Conservation (phyloP, 2,329 filamentous ascomycete genomes). For the Ceratocystis alfenasii region DNA sequence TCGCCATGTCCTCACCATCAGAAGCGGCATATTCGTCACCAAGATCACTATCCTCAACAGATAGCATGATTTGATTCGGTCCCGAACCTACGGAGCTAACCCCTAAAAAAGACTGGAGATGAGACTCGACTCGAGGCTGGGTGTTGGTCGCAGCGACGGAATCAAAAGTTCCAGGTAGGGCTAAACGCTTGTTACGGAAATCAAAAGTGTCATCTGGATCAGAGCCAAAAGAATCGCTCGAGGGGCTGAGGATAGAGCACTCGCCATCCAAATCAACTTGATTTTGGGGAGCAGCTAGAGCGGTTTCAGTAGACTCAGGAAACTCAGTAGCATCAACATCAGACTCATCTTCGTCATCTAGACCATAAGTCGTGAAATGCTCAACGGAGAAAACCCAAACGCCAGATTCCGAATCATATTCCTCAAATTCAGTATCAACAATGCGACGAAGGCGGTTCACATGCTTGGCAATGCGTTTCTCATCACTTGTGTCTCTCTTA, state of each 20-base stretch:
- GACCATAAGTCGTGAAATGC: conserved; percentile 90
- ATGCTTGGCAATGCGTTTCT: conserved; percentile 66
- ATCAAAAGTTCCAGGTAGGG: conserved; percentile 69
- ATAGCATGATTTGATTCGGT: conserved; percentile 48
- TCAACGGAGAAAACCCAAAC: conserved; percentile 89
- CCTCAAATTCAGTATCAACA: conserved; percentile 65
- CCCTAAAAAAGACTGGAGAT: conserved; percentile 77
- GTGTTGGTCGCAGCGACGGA: conserved; percentile 41
- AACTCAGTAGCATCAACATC: conserved; percentile 24
- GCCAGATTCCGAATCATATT: conserved; percentile 67
- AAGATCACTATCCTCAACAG: conserved; percentile 49
- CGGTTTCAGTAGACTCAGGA: not conserved
- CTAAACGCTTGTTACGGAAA: conserved; percentile 37
- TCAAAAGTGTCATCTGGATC: conserved; percentile 45
- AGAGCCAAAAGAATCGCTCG: conserved; percentile 24
- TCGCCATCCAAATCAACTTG: conserved; percentile 30
- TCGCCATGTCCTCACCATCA: conserved; percentile 62
- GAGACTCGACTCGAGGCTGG: conserved; percentile 27
- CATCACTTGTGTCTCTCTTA: conserved; percentile 41
- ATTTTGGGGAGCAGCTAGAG: not conserved
- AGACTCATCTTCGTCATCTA: conserved; percentile 68
- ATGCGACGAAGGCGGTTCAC: conserved; percentile 70
- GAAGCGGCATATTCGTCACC: conserved; percentile 67
- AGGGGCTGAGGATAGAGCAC: conserved; percentile 14
- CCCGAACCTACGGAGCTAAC: conserved; percentile 75